phyloP scores from a whole-genome alignment of 2,329 filamentous ascomycete genomes.

The Fusarium sp. region DNA sequence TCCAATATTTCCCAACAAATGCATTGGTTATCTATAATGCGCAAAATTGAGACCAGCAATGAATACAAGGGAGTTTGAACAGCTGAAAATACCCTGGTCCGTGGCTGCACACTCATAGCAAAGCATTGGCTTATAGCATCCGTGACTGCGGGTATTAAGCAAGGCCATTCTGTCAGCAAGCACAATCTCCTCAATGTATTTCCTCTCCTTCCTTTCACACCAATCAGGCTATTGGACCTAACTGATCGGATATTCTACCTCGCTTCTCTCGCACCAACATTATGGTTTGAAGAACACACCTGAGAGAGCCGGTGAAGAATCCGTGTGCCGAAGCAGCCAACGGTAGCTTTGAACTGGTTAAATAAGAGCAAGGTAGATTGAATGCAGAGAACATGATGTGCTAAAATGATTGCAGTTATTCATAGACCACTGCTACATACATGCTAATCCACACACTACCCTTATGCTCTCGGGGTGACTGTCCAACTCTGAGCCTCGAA shows the following conservation, averaged over 20 bases:
- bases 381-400: too few species aligned
- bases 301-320: neutral
- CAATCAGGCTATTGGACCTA: rapidly evolving
- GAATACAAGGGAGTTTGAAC: rapidly evolving
- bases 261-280: rapidly evolving
- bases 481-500: neutral
- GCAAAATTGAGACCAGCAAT: rapidly evolving
- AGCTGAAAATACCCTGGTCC: neutral
- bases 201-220: rapidly evolving
- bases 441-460: too few species aligned
- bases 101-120: rapidly evolving
- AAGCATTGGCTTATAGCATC: neutral
- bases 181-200: rapidly evolving
- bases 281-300: neutral
- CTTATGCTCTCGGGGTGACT: neutral
- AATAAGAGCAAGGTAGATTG: neutral
- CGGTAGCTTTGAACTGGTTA: too few species aligned
- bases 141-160: rapidly evolving
- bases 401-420: too few species aligned
- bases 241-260: rapidly evolving
- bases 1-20: rapidly evolving
- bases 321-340: rapidly evolving
- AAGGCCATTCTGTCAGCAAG: neutral
- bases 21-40: rapidly evolving
- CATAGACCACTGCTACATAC: too few species aligned